Percentiles rank a stretch among this genome's conserved stretches.
These are phyloP conservation scores for Lasiodiplodia hormozganensis DNA, from an alignment of 2,329 filamentous ascomycete genomes.

Conservation along the genomic window DNA sequence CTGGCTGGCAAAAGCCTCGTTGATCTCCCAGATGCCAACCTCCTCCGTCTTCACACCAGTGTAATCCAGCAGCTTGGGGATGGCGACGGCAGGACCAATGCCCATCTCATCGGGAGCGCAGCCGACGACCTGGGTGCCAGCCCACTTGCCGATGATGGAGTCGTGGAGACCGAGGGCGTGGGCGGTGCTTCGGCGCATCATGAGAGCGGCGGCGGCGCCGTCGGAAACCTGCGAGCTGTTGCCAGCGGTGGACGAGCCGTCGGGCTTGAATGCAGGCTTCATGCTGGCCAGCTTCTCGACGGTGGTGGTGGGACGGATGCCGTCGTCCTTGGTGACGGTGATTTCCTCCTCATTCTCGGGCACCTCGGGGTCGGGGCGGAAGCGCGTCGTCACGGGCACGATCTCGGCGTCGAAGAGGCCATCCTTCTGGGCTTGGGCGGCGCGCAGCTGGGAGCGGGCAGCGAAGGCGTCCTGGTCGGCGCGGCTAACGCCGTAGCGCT, in stretches of 20 bases:
- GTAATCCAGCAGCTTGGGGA: constrained; percentile 78
- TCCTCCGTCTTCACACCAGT: constrained; percentile 72
- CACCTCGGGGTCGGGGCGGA: constrained; percentile 66
- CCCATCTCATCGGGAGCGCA: constrained; percentile 94
- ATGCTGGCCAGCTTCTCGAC: constrained; percentile 76
- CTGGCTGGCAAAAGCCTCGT: constrained; percentile 76
- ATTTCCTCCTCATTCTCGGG: constrained; percentile 60
- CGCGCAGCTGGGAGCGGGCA: constrained; percentile 74
- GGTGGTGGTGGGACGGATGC: constrained; percentile 73
- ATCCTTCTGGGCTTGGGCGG: constrained; percentile 70
- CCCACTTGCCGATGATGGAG: constrained; percentile 82
- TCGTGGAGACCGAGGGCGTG: constrained; percentile 71
- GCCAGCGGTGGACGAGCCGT: constrained; percentile 82
- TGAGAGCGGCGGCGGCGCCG: constrained; percentile 80
- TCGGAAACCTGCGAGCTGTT: constrained; percentile 88
- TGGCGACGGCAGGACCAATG: constrained; percentile 83
- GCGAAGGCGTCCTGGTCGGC: constrained; percentile 86
- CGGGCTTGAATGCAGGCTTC: constrained; percentile 82
- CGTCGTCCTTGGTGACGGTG: constrained; percentile 80
- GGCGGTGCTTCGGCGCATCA: constrained; percentile 86
- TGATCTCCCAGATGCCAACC: constrained; percentile 89
- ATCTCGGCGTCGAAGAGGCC: constrained; percentile 82
- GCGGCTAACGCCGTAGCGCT: constrained; percentile 74
- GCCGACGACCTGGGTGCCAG: constrained; percentile 75
- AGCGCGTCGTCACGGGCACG: constrained; percentile 76